Conservation (phyloP, 2,329 filamentous ascomycete genomes). For the Fusarium sp. region DNA sequence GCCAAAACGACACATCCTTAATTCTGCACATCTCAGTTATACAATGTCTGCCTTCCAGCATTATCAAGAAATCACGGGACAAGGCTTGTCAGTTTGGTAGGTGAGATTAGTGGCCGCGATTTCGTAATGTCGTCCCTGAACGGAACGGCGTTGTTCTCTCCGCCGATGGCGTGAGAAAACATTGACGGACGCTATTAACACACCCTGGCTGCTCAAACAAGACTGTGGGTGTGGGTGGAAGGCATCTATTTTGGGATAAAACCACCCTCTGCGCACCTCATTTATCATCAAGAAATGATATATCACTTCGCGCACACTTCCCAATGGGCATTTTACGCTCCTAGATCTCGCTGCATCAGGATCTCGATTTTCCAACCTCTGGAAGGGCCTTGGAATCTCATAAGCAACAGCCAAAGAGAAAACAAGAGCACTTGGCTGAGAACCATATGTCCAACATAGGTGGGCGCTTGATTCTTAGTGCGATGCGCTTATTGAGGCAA, state of each 20-base stretch:
- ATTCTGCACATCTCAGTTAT: conserved; percentile 24
- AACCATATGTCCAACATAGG: conserved; percentile 6
- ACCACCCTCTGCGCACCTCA: conserved; percentile 31
- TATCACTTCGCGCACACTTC: conserved; percentile 31
- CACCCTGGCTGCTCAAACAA: background rate
- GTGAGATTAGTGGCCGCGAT: conserved; percentile 21
- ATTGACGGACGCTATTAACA: conserved; percentile 24
- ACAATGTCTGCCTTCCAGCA: conserved; percentile 37
- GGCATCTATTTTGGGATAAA: conserved; percentile 35
- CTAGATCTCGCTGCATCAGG: conserved; percentile 40
- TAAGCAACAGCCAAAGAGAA: conserved; percentile 7
- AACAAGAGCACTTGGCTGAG: conserved; percentile 6
- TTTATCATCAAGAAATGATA: conserved; percentile 40
- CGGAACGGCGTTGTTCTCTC: conserved; percentile 48
- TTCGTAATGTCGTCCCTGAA: conserved; percentile 38
- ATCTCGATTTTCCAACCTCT: conserved; percentile 41
- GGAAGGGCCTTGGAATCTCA: conserved; percentile 21
- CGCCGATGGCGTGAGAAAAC: conserved; percentile 42
- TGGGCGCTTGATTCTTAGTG: conserved; percentile 12
- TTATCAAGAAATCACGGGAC: conserved; percentile 40
- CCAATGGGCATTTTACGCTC: conserved; percentile 37
- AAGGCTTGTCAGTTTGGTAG: conserved; percentile 24
- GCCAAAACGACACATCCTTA: conserved; percentile 6
- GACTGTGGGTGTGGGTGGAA: conserved; percentile 1
- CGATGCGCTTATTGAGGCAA: conserved; percentile 25